These are phyloP conservation scores for Coemansia nantahalensis DNA, from an alignment of 192 early-diverging fungal genomes.

Conservation along the genomic window DNA sequence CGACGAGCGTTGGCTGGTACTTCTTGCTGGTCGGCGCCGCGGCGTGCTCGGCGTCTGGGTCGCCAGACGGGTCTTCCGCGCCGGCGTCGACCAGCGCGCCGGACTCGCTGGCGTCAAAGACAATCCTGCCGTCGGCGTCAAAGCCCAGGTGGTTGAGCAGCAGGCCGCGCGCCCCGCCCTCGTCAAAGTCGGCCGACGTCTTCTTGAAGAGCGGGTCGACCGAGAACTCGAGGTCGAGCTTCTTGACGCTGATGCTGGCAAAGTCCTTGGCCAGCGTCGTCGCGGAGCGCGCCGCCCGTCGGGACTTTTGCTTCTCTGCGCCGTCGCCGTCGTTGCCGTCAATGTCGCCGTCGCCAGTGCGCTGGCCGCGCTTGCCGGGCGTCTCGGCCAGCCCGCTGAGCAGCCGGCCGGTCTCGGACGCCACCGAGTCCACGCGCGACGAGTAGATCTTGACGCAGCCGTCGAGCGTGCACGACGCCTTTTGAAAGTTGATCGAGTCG, in stretches of 20 bases:
- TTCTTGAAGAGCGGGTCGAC: slow-evolving; percentile 98
- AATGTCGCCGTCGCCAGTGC: slow-evolving; percentile 32
- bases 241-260: slow-evolving; percentile 72
- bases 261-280: slow-evolving; percentile 84
- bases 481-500: slow-evolving; percentile 98
- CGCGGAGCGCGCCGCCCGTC: slow-evolving; percentile 48
- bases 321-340: slow-evolving; percentile 54
- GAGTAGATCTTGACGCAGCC: slow-evolving; percentile 98
- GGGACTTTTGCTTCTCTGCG: slow-evolving; percentile 22
- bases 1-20: slow-evolving; percentile 32
- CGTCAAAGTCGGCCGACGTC: slow-evolving; percentile 97
- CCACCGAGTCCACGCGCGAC: slow-evolving; percentile 94
- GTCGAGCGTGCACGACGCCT: slow-evolving; percentile 94
- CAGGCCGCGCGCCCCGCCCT: slow-evolving; percentile 91
- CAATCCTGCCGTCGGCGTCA: slow-evolving; percentile 78
- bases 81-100: slow-evolving; percentile 50
- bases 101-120: slow-evolving; percentile 93
- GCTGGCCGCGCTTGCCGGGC: slow-evolving; percentile 50
- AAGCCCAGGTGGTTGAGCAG: slow-evolving; percentile 85
- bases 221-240: slow-evolving; percentile 87
- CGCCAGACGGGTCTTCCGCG: slow-evolving; percentile 14
- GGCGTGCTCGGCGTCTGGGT: slow-evolving; percentile 1
- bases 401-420: slow-evolving; percentile 86
- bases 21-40: slow-evolving; percentile 7
- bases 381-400: slow-evolving; percentile 82